Conservation (phyloP, 1,284 basidiomycete genomes). For the Ustilago curta region DNA sequence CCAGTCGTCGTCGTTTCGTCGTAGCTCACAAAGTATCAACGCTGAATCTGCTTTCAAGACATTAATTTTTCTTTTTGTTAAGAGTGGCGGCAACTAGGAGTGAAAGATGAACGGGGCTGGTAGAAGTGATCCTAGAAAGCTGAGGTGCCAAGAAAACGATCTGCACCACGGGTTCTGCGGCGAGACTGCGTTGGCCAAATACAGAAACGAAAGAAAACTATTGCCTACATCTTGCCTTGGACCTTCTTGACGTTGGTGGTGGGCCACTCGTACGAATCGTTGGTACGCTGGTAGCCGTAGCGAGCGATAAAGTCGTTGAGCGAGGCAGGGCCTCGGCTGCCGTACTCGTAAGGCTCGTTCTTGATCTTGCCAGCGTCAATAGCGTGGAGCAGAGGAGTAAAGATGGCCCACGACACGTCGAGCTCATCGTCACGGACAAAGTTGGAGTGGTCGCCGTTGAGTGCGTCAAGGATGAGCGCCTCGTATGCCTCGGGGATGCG, state of each 20-base stretch:
- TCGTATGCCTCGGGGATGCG: constrained; percentile 70
- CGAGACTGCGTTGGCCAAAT: not conserved
- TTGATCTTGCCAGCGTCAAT: constrained; percentile 67
- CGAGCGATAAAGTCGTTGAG: constrained; percentile 63
- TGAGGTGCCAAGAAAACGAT: not conserved
- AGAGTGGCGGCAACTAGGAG: not conserved
- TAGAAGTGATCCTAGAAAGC: not conserved
- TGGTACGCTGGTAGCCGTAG: constrained; percentile 61
- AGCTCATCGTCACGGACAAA: constrained; percentile 70
- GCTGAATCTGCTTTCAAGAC: not conserved
- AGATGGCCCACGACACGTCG: constrained; percentile 68
- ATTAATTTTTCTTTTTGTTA: constrained; percentile 5
- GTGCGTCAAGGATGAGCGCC: constrained; percentile 68
- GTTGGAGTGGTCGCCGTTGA: constrained; percentile 69
- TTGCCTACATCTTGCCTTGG: constrained; percentile 53
- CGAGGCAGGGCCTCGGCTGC: constrained; percentile 60
- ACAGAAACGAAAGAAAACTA: not conserved
- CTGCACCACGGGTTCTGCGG: not conserved
- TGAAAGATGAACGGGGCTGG: not conserved
- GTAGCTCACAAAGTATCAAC: no score
- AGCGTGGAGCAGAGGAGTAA: constrained; percentile 67
- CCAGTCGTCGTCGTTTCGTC: no score
- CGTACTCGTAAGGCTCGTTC: constrained; percentile 63
- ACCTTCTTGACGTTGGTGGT: constrained; percentile 62
- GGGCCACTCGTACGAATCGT: constrained; percentile 62